phyloP scores from a whole-genome alignment of 148 eudicot species.

The Rhododendron simsii region DNA sequence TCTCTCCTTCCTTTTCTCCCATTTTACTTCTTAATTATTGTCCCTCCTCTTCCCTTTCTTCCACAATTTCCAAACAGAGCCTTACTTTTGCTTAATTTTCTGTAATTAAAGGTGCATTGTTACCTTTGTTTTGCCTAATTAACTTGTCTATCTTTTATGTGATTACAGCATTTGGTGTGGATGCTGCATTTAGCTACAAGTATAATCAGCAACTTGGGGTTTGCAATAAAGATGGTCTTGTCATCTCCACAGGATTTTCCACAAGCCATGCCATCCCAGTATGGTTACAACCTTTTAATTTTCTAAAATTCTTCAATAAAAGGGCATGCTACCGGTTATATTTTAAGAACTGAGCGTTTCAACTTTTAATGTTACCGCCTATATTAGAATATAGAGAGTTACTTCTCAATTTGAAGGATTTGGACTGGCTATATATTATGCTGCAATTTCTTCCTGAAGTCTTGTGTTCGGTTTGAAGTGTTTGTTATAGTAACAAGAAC shows the following conservation, averaged over 20 bases:
- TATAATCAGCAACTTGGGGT: slow-evolving; percentile 77
- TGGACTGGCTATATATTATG: neutral
- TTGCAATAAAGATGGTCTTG: slow-evolving; percentile 77
- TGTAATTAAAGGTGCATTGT: neutral
- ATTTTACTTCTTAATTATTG: too few relatives aligned
- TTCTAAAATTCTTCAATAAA: neutral
- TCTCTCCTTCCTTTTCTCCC: too few relatives aligned
- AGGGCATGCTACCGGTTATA: neutral
- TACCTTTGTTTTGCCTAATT: slow-evolving; percentile 4
- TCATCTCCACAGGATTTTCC: slow-evolving; percentile 74
- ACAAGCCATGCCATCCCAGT: slow-evolving; percentile 96
- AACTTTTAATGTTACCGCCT: neutral
- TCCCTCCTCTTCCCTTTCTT: too few relatives aligned
- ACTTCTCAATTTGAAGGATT: neutral
- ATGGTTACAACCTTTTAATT: slow-evolving; percentile 19
- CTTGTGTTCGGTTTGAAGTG: neutral
- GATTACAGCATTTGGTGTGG: slow-evolving; percentile 85
- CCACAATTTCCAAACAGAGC: too few relatives aligned
- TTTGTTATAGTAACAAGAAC: neutral
- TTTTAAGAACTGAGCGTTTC: neutral
- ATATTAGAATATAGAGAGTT: neutral
- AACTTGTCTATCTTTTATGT: slow-evolving; percentile 4
- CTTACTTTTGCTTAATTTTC: neutral
- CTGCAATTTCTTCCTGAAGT: neutral
- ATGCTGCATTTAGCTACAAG: slow-evolving; percentile 92